Conservation (phyloP, 768 basidiomycete species). For the Hemileccinum rubropunctum region DNA sequence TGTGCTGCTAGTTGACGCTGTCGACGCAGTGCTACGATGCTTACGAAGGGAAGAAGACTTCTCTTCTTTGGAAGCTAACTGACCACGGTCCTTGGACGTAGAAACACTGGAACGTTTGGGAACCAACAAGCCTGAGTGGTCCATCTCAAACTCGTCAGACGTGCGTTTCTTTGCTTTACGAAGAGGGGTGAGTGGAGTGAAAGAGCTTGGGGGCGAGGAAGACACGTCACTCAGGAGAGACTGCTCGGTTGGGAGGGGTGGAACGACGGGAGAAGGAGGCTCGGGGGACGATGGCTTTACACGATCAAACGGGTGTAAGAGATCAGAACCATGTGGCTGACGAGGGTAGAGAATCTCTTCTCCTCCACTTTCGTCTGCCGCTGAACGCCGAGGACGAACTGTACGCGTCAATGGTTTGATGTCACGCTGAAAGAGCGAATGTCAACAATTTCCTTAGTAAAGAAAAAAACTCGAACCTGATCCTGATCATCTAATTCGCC, state of each 20-base stretch:
- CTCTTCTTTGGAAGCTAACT: conserved; percentile 43
- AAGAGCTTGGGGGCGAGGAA: conserved; percentile 64
- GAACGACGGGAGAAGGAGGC: conserved; percentile 25
- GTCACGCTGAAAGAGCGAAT: conserved; percentile 37
- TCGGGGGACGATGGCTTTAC: conserved; percentile 31
- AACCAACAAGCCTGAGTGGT: conserved; percentile 60
- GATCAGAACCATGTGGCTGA: conserved; percentile 38
- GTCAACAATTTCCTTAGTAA: background rate
- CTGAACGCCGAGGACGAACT: conserved; percentile 60
- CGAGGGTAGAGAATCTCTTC: conserved; percentile 90
- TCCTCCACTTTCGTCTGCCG: conserved; percentile 82
- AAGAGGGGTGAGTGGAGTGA: conserved; percentile 38
- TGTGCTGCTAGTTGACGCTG: conserved; percentile 37
- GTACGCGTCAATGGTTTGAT: conserved; percentile 45
- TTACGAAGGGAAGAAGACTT: conserved; percentile 50
- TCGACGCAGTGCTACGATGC: conserved; percentile 69
- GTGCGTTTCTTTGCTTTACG: conserved; percentile 71
- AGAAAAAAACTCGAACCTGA: conserved; percentile 45
- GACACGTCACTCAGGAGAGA: conserved; percentile 28
- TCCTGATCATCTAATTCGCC: conserved; percentile 71
- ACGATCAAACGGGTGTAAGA: conserved; percentile 32
- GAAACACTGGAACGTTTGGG: conserved; percentile 45
- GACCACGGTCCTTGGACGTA: conserved; percentile 25
- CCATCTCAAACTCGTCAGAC: conserved; percentile 81
- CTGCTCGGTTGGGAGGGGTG: conserved; percentile 32